Percentiles rank a stretch among this genome's conserved stretches.
Conservation (phyloP, 2,329 filamentous ascomycete genomes). For the Ophiostoma sp. region DNA sequence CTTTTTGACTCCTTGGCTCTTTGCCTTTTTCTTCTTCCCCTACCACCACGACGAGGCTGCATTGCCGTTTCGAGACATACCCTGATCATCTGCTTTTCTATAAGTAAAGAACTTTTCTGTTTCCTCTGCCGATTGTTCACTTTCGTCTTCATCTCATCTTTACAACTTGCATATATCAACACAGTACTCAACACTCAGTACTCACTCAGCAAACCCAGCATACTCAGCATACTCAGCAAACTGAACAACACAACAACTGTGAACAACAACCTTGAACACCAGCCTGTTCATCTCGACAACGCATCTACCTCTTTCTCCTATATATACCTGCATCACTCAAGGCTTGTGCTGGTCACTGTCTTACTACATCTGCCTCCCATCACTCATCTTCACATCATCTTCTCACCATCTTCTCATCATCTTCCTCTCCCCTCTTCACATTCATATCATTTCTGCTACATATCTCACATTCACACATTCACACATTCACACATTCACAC, state of each 20-base stretch:
- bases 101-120: background rate
- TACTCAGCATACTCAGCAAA: background rate
- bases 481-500: background rate
- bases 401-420: background rate
- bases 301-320: background rate
- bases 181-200: background rate
- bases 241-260: background rate
- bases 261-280: background rate
- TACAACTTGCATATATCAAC: background rate
- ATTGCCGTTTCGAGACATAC: background rate
- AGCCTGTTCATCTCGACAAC: conserved; percentile 1
- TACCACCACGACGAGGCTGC: background rate
- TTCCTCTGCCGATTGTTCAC: background rate
- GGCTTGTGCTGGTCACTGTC: conserved; percentile 9
- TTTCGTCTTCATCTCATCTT: background rate
- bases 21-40: background rate
- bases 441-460: background rate
- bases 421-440: background rate
- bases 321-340: background rate
- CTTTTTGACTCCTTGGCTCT: conserved; percentile 12
- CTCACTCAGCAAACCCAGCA: background rate
- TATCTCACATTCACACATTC: background rate
- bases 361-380: background rate
- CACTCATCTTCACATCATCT: background rate
- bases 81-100: background rate